These are phyloP conservation scores for Dicorynia guianensis DNA, from an alignment of 306 rosid species.

Conservation along the genomic window DNA sequence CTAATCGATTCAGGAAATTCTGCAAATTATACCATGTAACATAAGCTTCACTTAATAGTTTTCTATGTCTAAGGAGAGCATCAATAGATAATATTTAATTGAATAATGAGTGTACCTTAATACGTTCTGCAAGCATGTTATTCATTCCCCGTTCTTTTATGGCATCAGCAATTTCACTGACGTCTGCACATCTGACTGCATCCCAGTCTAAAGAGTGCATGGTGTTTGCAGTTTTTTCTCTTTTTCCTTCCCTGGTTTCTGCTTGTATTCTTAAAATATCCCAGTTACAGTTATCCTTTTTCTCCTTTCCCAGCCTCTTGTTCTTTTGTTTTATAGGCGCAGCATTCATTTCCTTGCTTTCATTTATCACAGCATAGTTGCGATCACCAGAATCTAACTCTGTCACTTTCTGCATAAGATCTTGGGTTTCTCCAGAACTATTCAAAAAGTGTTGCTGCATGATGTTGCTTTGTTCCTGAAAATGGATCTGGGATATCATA, in stretches of 20 bases:
- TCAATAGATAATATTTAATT: constrained; percentile 17
- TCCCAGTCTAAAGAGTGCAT: constrained; percentile 98
- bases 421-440: constrained; percentile 48
- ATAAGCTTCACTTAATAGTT: constrained; percentile 29
- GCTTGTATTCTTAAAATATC: constrained; percentile 72
- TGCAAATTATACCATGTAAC: constrained; percentile 56
- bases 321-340: constrained; percentile 53
- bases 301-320: constrained; percentile 58
- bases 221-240: constrained; percentile 66
- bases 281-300: constrained; percentile 64
- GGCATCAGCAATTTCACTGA: constrained; percentile 72
- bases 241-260: constrained; percentile 63
- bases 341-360: constrained; percentile 55
- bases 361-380: constrained; percentile 48
- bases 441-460: constrained; percentile 32
- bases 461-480: constrained; percentile 40
- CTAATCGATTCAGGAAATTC: constrained; percentile 87
- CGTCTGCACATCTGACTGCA: constrained; percentile 86
- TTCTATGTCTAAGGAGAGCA: constrained; percentile 34
- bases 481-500: constrained; percentile 40
- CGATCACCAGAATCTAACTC: constrained; percentile 45
- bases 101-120: constrained; percentile 62
- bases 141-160: constrained; percentile 97
- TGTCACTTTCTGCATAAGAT: constrained; percentile 44
- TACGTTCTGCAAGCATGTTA: constrained; percentile 88